Percentiles rank a stretch among this genome's conserved stretches.
phyloP scores from a whole-genome alignment of 305 asterid species.

The Fraxinus greggii region DNA sequence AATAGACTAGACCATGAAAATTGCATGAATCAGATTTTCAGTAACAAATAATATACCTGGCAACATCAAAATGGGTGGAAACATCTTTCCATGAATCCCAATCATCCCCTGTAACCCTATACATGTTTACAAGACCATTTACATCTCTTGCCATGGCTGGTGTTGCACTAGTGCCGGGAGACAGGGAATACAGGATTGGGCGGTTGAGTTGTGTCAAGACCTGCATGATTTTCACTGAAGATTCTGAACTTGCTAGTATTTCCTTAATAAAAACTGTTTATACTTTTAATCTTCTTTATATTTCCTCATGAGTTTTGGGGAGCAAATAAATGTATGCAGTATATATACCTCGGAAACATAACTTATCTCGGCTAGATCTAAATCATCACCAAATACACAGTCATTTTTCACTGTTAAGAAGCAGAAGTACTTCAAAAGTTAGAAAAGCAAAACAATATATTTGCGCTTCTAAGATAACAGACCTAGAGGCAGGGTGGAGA shows the following conservation, averaged over 20 bases:
- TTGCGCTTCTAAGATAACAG: constrained; percentile 1
- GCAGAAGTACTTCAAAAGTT: constrained; percentile 22
- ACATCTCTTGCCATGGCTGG: constrained; percentile 73
- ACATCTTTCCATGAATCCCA: constrained; percentile 93
- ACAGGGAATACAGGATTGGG: constrained; percentile 73
- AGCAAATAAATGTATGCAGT: neutral
- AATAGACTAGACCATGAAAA: constrained; percentile 3
- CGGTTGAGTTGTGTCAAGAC: constrained; percentile 51
- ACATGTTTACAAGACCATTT: constrained; percentile 76
- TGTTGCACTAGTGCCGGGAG: constrained; percentile 77
- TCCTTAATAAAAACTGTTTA: neutral
- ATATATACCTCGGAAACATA: constrained; percentile 69
- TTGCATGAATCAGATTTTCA: neutral
- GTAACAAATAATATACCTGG: constrained; percentile 45
- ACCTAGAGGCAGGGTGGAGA: constrained; percentile 10
- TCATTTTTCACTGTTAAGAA: constrained; percentile 74
- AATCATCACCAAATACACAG: constrained; percentile 86
- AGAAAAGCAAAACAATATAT: neutral
- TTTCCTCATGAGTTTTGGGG: neutral
- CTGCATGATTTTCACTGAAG: constrained; percentile 39
- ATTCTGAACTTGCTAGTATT: constrained; percentile 2
- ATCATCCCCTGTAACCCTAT: constrained; percentile 86
- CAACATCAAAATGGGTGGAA: constrained; percentile 63
- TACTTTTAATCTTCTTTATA: neutral
- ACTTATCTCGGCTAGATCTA: constrained; percentile 66